A percentile compares a stretch with the other conserved stretches of the same genome.
These are phyloP conservation scores for Ophiostoma perfectum DNA, from an alignment of 2,329 filamentous ascomycete species.

Conservation along the genomic window DNA sequence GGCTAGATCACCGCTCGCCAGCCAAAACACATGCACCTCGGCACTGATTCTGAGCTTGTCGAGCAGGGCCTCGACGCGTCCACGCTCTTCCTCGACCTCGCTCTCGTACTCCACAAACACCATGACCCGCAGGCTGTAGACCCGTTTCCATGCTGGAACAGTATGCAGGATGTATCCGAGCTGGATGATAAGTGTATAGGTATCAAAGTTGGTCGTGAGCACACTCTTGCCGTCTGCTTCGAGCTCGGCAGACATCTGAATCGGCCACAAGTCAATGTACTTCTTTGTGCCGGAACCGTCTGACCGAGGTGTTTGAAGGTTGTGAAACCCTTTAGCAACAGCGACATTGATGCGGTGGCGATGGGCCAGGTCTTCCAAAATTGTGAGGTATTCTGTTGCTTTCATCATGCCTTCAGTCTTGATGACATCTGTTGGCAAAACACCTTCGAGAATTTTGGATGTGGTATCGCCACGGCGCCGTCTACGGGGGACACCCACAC, in stretches of 20 bases:
- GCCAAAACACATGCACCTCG: conserved; percentile 72
- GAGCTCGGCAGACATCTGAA: conserved; percentile 86
- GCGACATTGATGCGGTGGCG: conserved; percentile 78
- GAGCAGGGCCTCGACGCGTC: conserved; percentile 65
- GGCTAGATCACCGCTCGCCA: conserved; percentile 65
- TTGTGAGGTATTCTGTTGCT: conserved; percentile 70
- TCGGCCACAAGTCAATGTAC: conserved; percentile 85
- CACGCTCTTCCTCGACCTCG: conserved; percentile 73
- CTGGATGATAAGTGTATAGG: conserved; percentile 78
- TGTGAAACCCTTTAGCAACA: conserved; percentile 73
- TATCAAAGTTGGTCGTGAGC: conserved; percentile 85
- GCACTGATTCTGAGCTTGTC: conserved; percentile 79
- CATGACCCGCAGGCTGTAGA: conserved; percentile 67
- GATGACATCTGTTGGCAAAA: conserved; percentile 64
- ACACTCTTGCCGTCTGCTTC: conserved; percentile 61
- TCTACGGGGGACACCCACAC: conserved; percentile 3
- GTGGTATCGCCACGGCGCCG: conserved; percentile 50
- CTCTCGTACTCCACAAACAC: conserved; percentile 87
- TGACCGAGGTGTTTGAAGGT: conserved; percentile 63
- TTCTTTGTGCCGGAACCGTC: conserved; percentile 40
- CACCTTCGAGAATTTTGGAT: conserved; percentile 50
- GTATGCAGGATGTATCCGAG: conserved; percentile 79
- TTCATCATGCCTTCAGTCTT: conserved; percentile 63
- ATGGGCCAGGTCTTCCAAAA: conserved; percentile 74
- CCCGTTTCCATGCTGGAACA: conserved; percentile 71